Base-by-base conservation (phyloP, 345 rosid species). In the Corymbia maculata region DNA sequence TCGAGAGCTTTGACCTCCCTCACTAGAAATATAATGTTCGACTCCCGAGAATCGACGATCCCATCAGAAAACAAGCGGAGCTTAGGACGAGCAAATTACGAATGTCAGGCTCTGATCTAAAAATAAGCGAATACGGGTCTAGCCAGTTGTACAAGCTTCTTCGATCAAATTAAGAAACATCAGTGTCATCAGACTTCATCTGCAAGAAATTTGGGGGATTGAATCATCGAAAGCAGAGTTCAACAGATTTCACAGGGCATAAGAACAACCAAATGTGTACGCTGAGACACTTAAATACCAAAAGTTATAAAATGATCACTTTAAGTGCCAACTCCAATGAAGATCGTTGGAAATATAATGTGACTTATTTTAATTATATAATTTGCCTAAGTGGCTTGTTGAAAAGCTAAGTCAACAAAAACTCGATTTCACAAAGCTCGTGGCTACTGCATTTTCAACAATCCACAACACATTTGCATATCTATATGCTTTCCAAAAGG, bases 1-100 rank as follows among this genome's bases (percentile, higher is more conserved):
- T 86, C 95, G 92, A 45, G 66, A 70, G 59, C 92, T 90, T 30
- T 94, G 94, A 85, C 97, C 94, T 94, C 79, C 32, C 5, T 16
- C 49, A 50, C 19, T 26, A 13, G 13, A 22, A 45, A 57, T 17
- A 24, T 28, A 21, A 50, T 28, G 16, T 61, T 61, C 28, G n/a
- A 61, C 28, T 61, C 12, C 0, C 4, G 70, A 61, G 32, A 61
- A 61, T 61, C 0, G 70, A 61, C 36, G 0, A 16, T 32, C 0
- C 2, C 32, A 28, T 61, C 17, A 28, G 2, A 61, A 28, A 61
- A 61, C 70, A 61, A 19, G 13, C 0, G 16, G 32, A 61, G 70
- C 70, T 61, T 7, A 61, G 70, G 70, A 61, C 16, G 9, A 13
- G 59, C 59, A 55, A 55, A 55, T 55, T 55, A 55, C 19, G 21